Conservation (phyloP, 768 basidiomycete genomes). For the Kwoniella pini region DNA sequence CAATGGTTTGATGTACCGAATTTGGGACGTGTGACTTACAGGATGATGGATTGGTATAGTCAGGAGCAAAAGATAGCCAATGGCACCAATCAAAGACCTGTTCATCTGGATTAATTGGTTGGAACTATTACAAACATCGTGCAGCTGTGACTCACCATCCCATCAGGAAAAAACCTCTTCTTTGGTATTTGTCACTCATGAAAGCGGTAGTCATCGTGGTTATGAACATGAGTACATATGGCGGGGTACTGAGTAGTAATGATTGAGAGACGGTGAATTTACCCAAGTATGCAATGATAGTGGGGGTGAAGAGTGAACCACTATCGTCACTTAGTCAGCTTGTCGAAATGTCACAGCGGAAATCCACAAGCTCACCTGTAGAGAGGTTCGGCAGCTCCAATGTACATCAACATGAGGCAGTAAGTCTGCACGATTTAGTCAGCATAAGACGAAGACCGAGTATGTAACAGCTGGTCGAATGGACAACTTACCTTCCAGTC, state of each 20-base stretch:
- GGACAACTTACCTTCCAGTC: conserved; percentile 45
- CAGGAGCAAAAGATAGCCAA: conserved; percentile 52
- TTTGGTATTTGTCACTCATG: conserved; percentile 52
- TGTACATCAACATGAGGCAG: conserved; percentile 57
- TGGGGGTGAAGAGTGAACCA: conserved; percentile 64
- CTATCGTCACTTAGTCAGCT: neutral
- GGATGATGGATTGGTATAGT: conserved; percentile 39
- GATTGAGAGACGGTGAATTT: conserved; percentile 50
- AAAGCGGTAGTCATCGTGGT: conserved; percentile 55
- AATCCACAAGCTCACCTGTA: conserved; percentile 55
- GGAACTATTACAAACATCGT: neutral
- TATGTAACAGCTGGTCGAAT: neutral
- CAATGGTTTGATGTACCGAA: neutral
- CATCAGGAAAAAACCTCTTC: conserved; percentile 55
- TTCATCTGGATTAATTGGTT: neutral
- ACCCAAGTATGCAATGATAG: conserved; percentile 68
- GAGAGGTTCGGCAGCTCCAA: conserved; percentile 67
- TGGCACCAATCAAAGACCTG: conserved; percentile 38
- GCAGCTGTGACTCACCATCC: conserved; percentile 35
- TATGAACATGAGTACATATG: conserved; percentile 57
- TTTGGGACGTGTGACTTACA: conserved; percentile 12
- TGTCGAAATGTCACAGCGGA: neutral
- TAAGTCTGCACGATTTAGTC: conserved; percentile 44
- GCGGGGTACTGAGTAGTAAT: conserved; percentile 51
- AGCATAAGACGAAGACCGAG: too few species aligned